phyloP scores from a whole-genome alignment of 345 rosid species.

The Capsella bursapastoris region DNA sequence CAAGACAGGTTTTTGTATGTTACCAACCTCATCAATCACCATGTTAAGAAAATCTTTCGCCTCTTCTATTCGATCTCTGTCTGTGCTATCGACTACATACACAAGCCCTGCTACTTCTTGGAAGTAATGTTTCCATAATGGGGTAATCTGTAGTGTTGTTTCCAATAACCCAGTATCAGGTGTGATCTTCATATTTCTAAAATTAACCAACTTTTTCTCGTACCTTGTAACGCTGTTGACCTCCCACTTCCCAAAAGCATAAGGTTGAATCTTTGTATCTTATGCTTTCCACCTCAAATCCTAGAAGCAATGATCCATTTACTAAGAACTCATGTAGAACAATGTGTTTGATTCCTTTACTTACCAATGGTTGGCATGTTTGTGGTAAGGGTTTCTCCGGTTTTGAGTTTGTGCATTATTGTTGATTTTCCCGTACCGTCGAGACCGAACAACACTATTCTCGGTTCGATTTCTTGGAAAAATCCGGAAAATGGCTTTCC shows the following conservation, averaged over 20 bases:
- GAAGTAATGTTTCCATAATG: slow-evolving; percentile 16
- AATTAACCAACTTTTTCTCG: neutral
- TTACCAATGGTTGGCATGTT: slow-evolving; percentile 32
- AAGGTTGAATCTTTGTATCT: slow-evolving; percentile 36
- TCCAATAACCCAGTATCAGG: neutral
- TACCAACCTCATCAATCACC: slow-evolving; percentile 42
- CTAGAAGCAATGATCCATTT: neutral
- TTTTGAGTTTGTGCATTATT: slow-evolving; percentile 39
- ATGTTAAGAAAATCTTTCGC: slow-evolving; percentile 21
- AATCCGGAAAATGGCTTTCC: slow-evolving; percentile 30
- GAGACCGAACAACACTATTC: slow-evolving; percentile 33
- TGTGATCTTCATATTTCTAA: neutral
- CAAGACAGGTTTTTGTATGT: neutral
- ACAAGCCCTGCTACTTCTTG: slow-evolving; percentile 26
- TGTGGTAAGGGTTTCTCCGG: slow-evolving; percentile 24
- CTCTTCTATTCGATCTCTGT: slow-evolving; percentile 37
- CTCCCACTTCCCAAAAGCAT: slow-evolving; percentile 23
- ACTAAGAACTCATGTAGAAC: neutral
- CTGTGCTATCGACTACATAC: slow-evolving; percentile 40
- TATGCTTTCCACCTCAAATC: slow-evolving; percentile 14
- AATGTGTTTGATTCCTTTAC: neutral
- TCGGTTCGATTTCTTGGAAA: slow-evolving; percentile 25
- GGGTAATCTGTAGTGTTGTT: neutral
- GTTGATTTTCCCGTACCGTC: slow-evolving; percentile 39
- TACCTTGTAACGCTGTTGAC: slow-evolving; percentile 25